Evolutionary conservation across 2,329 filamentous ascomycete species (phyloP).

Genomic region (Stemphylium lycopersici): DNA sequence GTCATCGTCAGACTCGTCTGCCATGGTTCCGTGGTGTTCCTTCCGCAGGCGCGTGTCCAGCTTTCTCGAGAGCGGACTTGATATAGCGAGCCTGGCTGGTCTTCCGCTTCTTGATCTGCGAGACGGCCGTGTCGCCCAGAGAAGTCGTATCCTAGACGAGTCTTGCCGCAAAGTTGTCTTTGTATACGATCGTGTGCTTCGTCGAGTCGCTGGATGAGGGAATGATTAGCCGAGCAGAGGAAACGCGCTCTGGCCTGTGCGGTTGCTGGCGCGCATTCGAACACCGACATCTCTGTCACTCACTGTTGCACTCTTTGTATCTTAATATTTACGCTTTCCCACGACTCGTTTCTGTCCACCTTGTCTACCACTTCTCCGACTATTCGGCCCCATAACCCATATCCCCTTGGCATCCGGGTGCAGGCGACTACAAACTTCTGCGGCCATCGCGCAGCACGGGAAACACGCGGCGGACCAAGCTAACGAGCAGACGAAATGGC

Average conservation of each 20-base stretch:
- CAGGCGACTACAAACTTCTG: neutral
- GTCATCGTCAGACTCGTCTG: constrained; percentile 61
- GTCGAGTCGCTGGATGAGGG: constrained; percentile 12
- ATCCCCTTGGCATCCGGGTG: neutral
- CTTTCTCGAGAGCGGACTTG: neutral
- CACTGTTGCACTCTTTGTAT: neutral
- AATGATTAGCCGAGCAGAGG: constrained; percentile 28
- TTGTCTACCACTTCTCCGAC: neutral
- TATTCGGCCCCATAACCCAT: neutral
- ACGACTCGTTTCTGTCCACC: neutral
- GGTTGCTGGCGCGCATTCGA: constrained; percentile 10
- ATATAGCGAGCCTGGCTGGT: too few relatives aligned
- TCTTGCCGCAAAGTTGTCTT: neutral
- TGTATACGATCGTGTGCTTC: constrained; percentile 13
- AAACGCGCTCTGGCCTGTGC: constrained; percentile 31
- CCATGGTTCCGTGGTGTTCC: constrained; percentile 45
- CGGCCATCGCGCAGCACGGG: neutral
- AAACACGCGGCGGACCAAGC: neutral
- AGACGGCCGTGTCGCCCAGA: neutral
- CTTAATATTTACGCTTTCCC: neutral
- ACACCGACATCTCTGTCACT: constrained; percentile 4
- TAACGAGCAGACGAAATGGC: constrained; percentile 35
- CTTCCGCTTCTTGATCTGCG: neutral
- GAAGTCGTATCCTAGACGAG: neutral
- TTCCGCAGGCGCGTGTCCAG: neutral